A percentile compares a stretch with the other conserved stretches of the same genome.
phyloP scores from a whole-genome alignment of 208 protist genomes.

The Angomonas deanei region DNA sequence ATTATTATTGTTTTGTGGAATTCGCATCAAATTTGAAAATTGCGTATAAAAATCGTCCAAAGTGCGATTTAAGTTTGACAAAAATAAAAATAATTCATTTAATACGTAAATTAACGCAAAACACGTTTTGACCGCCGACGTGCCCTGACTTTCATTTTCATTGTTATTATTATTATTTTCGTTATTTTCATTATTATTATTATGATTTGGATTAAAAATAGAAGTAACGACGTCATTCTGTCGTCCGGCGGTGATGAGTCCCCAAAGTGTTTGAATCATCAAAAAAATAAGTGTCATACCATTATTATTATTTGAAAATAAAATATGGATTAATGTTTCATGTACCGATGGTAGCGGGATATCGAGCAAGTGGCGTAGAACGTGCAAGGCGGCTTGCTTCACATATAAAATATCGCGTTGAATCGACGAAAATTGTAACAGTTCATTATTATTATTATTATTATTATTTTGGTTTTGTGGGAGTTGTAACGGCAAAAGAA shows the following conservation, averaged over 20 bases:
- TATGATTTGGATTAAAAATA: not conserved
- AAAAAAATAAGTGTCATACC: not conserved
- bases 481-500: not conserved
- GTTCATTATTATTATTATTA: not conserved
- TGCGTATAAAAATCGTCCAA: no score
- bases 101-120: not conserved
- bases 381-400: slow-evolving; percentile 25
- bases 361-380: slow-evolving; percentile 42
- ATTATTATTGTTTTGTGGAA: no score
- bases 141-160: no score
- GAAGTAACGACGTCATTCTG: not conserved
- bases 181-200: not conserved
- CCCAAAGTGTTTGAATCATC: not conserved
- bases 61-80: no score
- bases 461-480: not conserved
- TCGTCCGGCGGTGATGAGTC: not conserved
- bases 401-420: not conserved
- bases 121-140: not conserved
- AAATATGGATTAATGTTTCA: not conserved
- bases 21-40: no score
- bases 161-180: no score
- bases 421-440: not conserved
- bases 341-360: no score
- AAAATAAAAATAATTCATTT: not conserved
- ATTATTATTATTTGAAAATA: not conserved